phyloP scores from a whole-genome alignment of 305 asterid genomes.

The Ajuga reptans region DNA sequence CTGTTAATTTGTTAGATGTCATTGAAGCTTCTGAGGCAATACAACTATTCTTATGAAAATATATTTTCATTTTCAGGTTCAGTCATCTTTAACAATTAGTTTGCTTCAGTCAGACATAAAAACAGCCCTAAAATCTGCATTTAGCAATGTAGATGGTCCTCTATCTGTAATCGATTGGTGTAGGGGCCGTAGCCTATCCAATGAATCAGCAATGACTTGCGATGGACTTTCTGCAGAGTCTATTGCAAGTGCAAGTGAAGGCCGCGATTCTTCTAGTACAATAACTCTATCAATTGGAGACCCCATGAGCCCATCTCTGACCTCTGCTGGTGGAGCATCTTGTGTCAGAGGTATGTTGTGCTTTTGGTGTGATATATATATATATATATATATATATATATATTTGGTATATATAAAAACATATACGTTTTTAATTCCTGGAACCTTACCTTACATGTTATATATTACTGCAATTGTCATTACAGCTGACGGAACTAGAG shows the following conservation, averaged over 20 bases:
- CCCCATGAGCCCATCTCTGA: constrained; percentile 80
- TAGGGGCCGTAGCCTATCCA: constrained; percentile 78
- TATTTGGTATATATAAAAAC: no score
- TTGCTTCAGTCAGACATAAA: constrained; percentile 95
- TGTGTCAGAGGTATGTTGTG: constrained; percentile 48
- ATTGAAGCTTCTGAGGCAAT: constrained; percentile 11
- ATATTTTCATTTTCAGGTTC: constrained; percentile 59
- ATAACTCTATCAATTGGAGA: constrained; percentile 71
- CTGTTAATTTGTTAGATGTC: constrained; percentile 1
- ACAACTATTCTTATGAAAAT: constrained; percentile 15
- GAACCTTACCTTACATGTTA: constrained; percentile 17
- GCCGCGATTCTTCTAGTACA: constrained; percentile 90
- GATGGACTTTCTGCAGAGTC: constrained; percentile 90
- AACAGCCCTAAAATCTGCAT: constrained; percentile 89
- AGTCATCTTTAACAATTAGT: constrained; percentile 70
- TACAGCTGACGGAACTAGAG: constrained; percentile 63
- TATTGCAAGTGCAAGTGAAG: constrained; percentile 85
- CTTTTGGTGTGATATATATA: constrained; percentile 19
- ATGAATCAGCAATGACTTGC: constrained; percentile 54
- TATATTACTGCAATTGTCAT: constrained; percentile 25
- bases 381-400: no score
- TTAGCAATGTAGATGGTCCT: constrained; percentile 90
- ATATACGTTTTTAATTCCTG: no score
- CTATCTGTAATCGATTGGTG: constrained; percentile 89
- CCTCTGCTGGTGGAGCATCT: constrained; percentile 59